phyloP scores from a whole-genome alignment of 202 grass and related monocot genomes.

The Dendrocalamus latiflorus region DNA sequence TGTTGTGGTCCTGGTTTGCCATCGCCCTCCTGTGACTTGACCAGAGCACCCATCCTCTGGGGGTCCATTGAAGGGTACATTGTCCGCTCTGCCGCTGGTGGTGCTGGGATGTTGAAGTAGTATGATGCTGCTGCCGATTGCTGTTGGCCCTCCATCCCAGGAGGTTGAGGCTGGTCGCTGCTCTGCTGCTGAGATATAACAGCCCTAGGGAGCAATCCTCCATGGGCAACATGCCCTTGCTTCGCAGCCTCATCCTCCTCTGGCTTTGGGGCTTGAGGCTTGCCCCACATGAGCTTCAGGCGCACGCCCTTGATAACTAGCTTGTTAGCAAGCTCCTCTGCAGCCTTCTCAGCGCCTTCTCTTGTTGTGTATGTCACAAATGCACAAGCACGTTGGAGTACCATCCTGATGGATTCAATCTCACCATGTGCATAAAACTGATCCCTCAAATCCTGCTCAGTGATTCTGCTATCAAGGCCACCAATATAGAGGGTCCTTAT shows the following conservation, averaged over 20 bases:
- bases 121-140: constrained; percentile 34
- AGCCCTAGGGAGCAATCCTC: constrained; percentile 83
- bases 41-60: constrained; percentile 89
- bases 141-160: constrained; percentile 54
- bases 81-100: constrained; percentile 37
- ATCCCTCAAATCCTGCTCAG: no score
- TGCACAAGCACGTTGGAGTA: no score
- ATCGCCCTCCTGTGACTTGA: constrained; percentile 55
- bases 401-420: no score
- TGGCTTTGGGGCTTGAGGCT: constrained; percentile 63
- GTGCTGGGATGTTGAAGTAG: constrained; percentile 92
- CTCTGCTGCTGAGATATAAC: constrained; percentile 88
- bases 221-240: constrained; percentile 66
- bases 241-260: constrained; percentile 58
- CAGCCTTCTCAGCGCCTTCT: no score
- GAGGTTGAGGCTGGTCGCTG: no score
- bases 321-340: constrained; percentile 92
- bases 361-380: no score
- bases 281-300: constrained; percentile 98
- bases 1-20: constrained; percentile 45
- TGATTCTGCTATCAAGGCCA: no score
- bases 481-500: no score
- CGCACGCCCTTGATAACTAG: constrained; percentile 87
- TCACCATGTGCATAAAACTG: no score
- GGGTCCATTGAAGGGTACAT: constrained; percentile 96